Evolutionary conservation across 257 asterid genomes (phyloP).

Genomic region (Dorcoceras hygrometricum): DNA sequence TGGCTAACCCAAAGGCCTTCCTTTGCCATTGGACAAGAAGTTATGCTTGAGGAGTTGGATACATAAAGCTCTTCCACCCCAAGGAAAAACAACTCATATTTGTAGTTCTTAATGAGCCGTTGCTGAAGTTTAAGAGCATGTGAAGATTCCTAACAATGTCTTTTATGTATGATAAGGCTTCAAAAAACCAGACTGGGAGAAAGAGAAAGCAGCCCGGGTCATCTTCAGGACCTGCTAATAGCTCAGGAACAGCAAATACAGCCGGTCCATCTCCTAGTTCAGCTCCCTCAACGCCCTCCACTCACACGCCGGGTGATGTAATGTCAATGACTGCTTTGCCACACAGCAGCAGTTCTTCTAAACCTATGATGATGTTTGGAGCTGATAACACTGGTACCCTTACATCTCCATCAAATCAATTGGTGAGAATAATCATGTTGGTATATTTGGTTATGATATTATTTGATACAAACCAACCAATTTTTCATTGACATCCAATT

Average conservation of each 20-base stretch:
- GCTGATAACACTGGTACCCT: constrained; percentile 77
- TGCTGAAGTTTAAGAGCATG: constrained; percentile 6
- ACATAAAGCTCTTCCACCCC: background rate
- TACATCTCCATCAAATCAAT: constrained; percentile 84
- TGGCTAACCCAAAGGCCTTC: constrained; percentile 31
- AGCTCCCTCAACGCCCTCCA: constrained; percentile 98
- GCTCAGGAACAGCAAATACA: constrained; percentile 97
- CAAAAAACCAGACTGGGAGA: constrained; percentile 89
- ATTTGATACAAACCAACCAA: constrained; percentile 11
- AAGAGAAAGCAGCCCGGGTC: constrained; percentile 87
- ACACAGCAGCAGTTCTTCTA: constrained; percentile 76
- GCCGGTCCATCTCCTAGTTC: constrained; percentile 99
- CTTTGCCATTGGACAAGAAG: background rate
- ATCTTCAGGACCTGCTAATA: constrained; percentile 96
- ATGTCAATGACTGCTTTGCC: constrained; percentile 85
- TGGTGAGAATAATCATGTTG: constrained; percentile 48
- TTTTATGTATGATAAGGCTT: constrained; percentile 59
- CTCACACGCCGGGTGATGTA: constrained; percentile 95
- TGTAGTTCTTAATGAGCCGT: background rate
- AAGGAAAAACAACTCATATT: background rate
- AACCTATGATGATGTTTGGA: constrained; percentile 84
- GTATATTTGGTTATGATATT: constrained; percentile 3
- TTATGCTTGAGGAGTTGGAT: background rate
- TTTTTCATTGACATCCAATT: constrained; percentile 30
- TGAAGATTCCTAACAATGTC: constrained; percentile 39